These are phyloP conservation scores for Canavalia gladiata DNA, from an alignment of 306 rosid genomes.

Conservation along the genomic window DNA sequence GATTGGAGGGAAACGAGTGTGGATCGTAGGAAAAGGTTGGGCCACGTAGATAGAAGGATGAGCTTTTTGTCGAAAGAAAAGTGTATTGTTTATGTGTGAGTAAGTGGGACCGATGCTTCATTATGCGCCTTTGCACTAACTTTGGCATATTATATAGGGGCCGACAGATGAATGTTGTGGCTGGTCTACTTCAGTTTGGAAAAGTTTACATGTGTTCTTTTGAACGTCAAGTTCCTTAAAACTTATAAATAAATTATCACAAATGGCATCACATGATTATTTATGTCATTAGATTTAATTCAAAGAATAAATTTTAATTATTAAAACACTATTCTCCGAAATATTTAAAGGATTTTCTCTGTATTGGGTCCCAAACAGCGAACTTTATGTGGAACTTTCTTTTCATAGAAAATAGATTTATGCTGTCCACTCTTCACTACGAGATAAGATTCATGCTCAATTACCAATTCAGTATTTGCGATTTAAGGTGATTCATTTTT, in stretches of 20 bases:
- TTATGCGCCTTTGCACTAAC: constrained; percentile 6
- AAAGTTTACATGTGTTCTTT: neutral
- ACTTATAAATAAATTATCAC: no score
- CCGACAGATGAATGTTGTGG: neutral
- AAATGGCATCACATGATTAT: neutral
- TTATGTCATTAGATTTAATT: neutral
- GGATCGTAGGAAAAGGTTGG: neutral
- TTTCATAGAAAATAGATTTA: neutral
- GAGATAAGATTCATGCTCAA: constrained; percentile 8
- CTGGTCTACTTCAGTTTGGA: neutral
- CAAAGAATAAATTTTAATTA: neutral
- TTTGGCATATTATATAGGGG: constrained; percentile 28
- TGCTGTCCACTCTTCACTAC: constrained; percentile 1
- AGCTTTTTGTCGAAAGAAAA: constrained; percentile 18
- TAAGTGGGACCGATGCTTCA: constrained; percentile 35
- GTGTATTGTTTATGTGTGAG: constrained; percentile 6
- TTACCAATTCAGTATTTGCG: neutral
- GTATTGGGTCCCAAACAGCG: neutral
- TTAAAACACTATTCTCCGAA: neutral
- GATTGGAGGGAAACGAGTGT: no score
- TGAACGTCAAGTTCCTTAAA: neutral
- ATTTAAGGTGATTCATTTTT: neutral
- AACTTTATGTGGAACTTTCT: neutral
- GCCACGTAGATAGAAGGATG: constrained; percentile 40
- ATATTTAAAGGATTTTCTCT: neutral